These are phyloP conservation scores for Rhazya stricta DNA, from an alignment of 257 asterid species.

Conservation along the genomic window DNA sequence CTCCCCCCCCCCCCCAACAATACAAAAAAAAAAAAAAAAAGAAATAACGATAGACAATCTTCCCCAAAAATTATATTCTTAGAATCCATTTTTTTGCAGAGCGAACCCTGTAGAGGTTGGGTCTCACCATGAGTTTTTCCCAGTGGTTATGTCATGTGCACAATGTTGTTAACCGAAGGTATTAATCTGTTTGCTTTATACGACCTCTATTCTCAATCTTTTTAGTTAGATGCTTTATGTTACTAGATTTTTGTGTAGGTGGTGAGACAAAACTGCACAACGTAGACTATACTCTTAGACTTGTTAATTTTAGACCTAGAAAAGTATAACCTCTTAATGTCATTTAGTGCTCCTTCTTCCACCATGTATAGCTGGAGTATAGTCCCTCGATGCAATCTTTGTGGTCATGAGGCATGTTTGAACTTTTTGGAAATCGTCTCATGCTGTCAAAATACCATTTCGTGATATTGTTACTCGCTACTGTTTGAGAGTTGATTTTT, in stretches of 20 bases:
- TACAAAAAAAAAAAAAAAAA: not conserved
- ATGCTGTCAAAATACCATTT: not conserved
- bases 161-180: conserved; percentile 94
- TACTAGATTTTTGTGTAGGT: not conserved
- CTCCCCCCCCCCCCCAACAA: not conserved
- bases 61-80: not conserved
- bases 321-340: not conserved
- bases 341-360: not conserved
- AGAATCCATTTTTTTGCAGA: conserved; percentile 33
- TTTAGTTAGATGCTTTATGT: not conserved
- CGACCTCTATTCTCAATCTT: not conserved
- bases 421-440: not conserved
- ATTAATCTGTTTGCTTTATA: not conserved
- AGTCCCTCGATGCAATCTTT: not conserved
- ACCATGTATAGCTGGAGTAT: not conserved
- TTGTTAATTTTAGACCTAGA: not conserved
- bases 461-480: not conserved
- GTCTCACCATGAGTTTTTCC: conserved; percentile 74
- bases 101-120: conserved; percentile 74
- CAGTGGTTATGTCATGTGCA: conserved; percentile 85
- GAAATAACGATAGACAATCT: no score
- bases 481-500: conserved; percentile 2
- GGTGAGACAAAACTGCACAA: not conserved
- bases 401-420: not conserved
- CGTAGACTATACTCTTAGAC: not conserved